Evolutionary conservation across 2,329 filamentous ascomycete species (phyloP).

Genomic region (Huntiella decipiens): DNA sequence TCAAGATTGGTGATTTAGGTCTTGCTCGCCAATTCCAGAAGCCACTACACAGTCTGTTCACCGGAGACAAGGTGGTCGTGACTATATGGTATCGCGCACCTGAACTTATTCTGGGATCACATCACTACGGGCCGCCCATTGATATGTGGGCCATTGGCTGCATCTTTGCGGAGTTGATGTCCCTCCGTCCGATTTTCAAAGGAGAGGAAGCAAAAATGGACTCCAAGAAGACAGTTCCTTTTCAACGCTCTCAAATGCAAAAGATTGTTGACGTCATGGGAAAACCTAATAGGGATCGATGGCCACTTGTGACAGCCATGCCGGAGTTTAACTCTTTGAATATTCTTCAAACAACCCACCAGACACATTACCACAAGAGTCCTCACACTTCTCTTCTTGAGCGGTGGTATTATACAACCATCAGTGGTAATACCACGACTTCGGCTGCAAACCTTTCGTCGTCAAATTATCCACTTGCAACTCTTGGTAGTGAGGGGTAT

Average conservation of each 20-base stretch:
- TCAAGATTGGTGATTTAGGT: conserved; percentile 89
- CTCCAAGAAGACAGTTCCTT: conserved; percentile 89
- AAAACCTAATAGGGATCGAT: conserved; percentile 69
- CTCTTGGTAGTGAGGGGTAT: conserved; percentile 58
- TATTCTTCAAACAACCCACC: conserved; percentile 15
- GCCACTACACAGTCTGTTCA: conserved; percentile 76
- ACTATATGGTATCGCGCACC: conserved; percentile 98
- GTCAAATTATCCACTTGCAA: conserved; percentile 27
- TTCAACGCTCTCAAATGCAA: conserved; percentile 96
- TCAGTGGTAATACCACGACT: conserved; percentile 37
- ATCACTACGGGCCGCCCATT: conserved; percentile 94
- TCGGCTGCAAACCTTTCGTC: conserved; percentile 25
- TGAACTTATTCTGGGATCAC: conserved; percentile 73
- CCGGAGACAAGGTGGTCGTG: conserved; percentile 92
- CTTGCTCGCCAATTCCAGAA: conserved; percentile 87
- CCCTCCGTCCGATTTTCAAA: conserved; percentile 87
- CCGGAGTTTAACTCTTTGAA: conserved; percentile 61
- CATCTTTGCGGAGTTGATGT: conserved; percentile 88
- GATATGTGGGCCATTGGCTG: conserved; percentile 97
- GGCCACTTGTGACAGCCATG: conserved; percentile 71
- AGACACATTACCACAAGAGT: conserved; percentile 16
- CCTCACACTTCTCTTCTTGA: conserved; percentile 38
- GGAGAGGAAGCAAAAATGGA: conserved; percentile 99
- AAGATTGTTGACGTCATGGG: conserved; percentile 97
- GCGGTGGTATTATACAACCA: conserved; percentile 58